Base-by-base conservation (phyloP, 1,284 basidiomycete genomes). In the Rhodotorula sp. region DNA sequence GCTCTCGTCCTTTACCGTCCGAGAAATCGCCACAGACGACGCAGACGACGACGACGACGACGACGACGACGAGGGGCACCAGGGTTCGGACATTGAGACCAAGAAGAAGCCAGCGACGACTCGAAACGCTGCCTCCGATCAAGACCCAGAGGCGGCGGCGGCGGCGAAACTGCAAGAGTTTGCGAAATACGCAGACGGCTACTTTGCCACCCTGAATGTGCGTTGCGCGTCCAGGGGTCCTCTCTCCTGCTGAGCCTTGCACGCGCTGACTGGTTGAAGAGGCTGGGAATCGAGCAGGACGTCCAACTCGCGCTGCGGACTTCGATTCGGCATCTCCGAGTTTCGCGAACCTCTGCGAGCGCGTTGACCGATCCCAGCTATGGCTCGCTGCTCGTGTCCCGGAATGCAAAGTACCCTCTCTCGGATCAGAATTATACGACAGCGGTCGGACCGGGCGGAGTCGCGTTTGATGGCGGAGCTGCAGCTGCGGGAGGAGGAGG, bases 251-350 rank as follows among this genome's bases (percentile, higher is more conserved):
- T 28, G 2, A 28, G 28, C 28, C 28, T 28, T 28, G 28, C 28
- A 28, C 34, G 34, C 34, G 34, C 7, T 34, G 34, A 34, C 34
- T 34, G 3, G 34, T 34, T 8, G 34, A 34, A 8, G 34, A 34
- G 34, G 7, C 34, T 28, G 28, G 28, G 28, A 28, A 34, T 5
- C 28, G 28, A 28, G 28, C 28, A 34, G 74, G 74, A 76, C 60
- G 62, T 74, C 43, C 74, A 76, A 65, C 66, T 74, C n/a, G 66
- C 64, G 10, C 68, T 76, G 3, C 69, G 74, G 8, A 76, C 69
- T 28, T 74, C 72, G 1, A 76, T 76, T 60, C 72, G 74, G 15
- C 74, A 74, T 55, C 60, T 74, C 8, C 65, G 72, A 19, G 58
- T 72, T 12, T 55, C 65, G 19, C 56, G 68, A 10, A 64, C 57